Conservation (phyloP, 495 filamentous ascomycete species). For the Cercophora scortea region DNA sequence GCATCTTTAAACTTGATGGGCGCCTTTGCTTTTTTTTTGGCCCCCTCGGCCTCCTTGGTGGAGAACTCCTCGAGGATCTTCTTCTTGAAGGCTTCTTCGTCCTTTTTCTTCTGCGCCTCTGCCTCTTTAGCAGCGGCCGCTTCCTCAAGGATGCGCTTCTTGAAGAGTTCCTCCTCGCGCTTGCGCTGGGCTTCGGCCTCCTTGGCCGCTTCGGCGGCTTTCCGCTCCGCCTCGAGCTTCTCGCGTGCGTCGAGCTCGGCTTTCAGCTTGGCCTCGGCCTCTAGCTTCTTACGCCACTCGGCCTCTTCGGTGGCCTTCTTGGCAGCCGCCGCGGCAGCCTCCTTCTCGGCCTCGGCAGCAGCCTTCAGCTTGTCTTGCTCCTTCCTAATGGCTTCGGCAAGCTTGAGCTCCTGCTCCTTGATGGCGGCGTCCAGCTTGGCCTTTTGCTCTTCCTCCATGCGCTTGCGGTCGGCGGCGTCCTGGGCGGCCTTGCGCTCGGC, state of each 20-base stretch:
- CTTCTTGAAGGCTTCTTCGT: conserved; percentile 9
- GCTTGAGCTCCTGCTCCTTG: conserved; percentile 37
- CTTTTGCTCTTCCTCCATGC: conserved; percentile 30
- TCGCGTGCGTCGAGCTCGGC: conserved; percentile 35
- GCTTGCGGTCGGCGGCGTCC: conserved; percentile 14
- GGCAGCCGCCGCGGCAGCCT: conserved; percentile 31
- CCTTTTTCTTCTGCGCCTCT: conserved; percentile 19
- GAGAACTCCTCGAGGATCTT: conserved; percentile 34
- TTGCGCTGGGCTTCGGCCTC: conserved; percentile 23
- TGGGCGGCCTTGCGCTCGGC: conserved; percentile 24
- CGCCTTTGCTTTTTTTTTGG: conserved; percentile 41
- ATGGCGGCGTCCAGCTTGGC: conserved; percentile 45
- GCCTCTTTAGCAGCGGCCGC: conserved; percentile 25
- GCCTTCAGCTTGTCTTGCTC: conserved; percentile 28
- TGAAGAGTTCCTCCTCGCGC: conserved; percentile 6
- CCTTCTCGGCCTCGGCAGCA: conserved; percentile 30
- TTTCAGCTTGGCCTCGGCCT: conserved; percentile 36
- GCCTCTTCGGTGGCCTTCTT: conserved; percentile 41
- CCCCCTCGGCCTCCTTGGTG: conserved; percentile 45
- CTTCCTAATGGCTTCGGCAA: conserved; percentile 19
- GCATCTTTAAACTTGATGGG: conserved; percentile 83
- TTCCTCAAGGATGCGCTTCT: conserved; percentile 29
- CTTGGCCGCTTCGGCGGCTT: conserved; percentile 25
- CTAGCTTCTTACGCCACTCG: conserved; percentile 34
- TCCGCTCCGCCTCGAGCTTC: conserved; percentile 32